phyloP scores from a whole-genome alignment of 345 rosid genomes.

The Camelina sativa region DNA sequence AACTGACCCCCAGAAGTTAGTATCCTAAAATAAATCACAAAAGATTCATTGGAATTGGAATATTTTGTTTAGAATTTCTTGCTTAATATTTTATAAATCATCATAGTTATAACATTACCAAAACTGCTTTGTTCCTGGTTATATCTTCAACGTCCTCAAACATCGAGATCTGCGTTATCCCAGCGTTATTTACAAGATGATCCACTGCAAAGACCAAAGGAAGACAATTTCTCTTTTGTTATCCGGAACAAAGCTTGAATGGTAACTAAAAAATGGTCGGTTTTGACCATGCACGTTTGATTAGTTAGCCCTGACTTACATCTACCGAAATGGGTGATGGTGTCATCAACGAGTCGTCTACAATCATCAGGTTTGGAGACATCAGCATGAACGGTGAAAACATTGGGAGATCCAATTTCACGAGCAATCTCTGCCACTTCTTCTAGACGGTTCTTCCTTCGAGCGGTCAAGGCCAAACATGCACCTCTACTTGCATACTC shows the following conservation, averaged over 20 bases:
- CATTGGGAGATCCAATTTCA: conserved; percentile 58
- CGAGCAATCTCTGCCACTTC: conserved; percentile 56
- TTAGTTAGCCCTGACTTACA: conserved; percentile 39
- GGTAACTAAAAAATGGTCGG: neutral
- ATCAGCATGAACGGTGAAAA: conserved; percentile 52
- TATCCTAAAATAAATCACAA: conserved; percentile 46
- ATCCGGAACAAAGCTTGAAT: neutral
- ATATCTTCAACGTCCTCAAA: conserved; percentile 53
- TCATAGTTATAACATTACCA: conserved; percentile 40
- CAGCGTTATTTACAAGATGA: conserved; percentile 61
- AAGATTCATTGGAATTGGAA: neutral
- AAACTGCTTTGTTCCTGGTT: conserved; percentile 36
- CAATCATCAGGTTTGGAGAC: conserved; percentile 62
- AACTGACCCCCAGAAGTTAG: conserved; percentile 72
- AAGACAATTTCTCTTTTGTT: neutral
- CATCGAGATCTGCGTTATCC: conserved; percentile 46
- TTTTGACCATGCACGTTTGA: neutral
- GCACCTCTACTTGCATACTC: conserved; percentile 66
- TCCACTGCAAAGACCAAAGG: conserved; percentile 50
- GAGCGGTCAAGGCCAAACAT: conserved; percentile 52
- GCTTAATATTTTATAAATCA: neutral
- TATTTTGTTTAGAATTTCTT: neutral
- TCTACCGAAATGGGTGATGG: conserved; percentile 54
- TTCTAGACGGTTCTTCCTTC: conserved; percentile 49
- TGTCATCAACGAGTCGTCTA: conserved; percentile 50